Conservation (phyloP, 78 protist species). For the Tieghemostelium lacteum region DNA sequence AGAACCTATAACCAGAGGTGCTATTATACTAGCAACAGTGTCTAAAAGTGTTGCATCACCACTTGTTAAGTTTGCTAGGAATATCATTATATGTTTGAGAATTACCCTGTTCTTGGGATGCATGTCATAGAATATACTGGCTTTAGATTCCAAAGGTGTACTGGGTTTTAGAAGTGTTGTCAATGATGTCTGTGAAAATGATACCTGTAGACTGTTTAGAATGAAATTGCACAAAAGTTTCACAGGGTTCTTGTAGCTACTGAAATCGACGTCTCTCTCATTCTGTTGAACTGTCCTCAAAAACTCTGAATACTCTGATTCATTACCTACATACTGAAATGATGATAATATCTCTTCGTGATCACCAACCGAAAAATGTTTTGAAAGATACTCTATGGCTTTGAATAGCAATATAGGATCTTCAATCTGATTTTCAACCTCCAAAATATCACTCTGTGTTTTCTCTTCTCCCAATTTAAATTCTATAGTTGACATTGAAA, state of each 20-base stretch:
- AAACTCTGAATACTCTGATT: slow-evolving; percentile 35
- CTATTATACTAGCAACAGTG: slow-evolving; percentile 29
- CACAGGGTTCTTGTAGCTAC: background rate
- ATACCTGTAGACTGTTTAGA: slow-evolving; percentile 29
- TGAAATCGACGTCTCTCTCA: background rate
- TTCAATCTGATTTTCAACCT: slow-evolving; percentile 65
- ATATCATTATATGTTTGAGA: slow-evolving; percentile 64
- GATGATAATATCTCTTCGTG: slow-evolving; percentile 34
- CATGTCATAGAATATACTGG: slow-evolving; percentile 42
- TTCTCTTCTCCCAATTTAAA: slow-evolving; percentile 62
- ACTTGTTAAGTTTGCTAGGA: slow-evolving; percentile 8
- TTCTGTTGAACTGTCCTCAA: background rate
- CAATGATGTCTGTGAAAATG: slow-evolving; percentile 54
- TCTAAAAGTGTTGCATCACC: slow-evolving; percentile 34
- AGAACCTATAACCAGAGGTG: slow-evolving; percentile 57
- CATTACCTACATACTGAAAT: slow-evolving; percentile 54
- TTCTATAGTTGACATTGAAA: slow-evolving; percentile 75
- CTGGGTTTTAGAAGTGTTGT: slow-evolving; percentile 55
- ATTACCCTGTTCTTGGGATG: slow-evolving; percentile 43
- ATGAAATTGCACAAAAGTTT: slow-evolving; percentile 40
- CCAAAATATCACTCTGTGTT: slow-evolving; percentile 18
- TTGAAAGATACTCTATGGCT: slow-evolving; percentile 13
- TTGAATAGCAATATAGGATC: slow-evolving; percentile 43
- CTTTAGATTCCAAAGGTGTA: slow-evolving; percentile 15
- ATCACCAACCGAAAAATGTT: slow-evolving; percentile 14